phyloP scores from a whole-genome alignment of 805 yeast species.

The Maudiozyma turicensis region DNA sequence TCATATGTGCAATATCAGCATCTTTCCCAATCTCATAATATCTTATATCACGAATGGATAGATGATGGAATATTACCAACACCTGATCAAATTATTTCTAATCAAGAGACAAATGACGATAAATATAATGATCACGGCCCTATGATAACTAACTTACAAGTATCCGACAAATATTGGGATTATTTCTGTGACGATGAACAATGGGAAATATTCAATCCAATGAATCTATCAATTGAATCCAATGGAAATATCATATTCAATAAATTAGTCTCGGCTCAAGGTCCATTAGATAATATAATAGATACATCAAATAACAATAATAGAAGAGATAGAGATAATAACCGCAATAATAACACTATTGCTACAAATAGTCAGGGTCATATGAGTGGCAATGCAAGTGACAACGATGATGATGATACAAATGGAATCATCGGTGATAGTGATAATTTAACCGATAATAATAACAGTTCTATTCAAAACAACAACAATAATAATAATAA shows the following conservation, averaged over 20 bases:
- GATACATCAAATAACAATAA: not conserved
- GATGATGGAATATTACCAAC: slow-evolving; percentile 22
- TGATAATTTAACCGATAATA: not conserved
- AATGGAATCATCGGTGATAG: not conserved
- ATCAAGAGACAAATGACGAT: no score
- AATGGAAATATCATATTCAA: slow-evolving; percentile 13
- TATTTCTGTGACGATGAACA: slow-evolving; percentile 26
- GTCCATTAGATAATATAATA: not conserved
- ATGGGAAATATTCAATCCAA: slow-evolving; percentile 22
- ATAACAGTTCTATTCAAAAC: no score
- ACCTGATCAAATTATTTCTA: slow-evolving; percentile 12
- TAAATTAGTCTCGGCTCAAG: not conserved
- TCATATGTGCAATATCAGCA: slow-evolving; percentile 24
- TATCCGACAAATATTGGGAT: slow-evolving; percentile 22
- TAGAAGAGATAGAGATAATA: not conserved
- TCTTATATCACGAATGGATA: slow-evolving; percentile 23
- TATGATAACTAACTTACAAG: not conserved
- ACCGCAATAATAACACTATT: not conserved
- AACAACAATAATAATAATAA: not conserved
- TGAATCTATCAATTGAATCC: slow-evolving; percentile 13
- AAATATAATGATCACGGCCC: not conserved
- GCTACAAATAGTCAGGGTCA: not conserved
- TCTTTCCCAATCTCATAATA: slow-evolving; percentile 15
- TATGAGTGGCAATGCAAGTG: not conserved
- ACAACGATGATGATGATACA: not conserved